Base-by-base conservation (phyloP, 2,329 filamentous ascomycete genomes). In the Myriosclerotinia curreyana region DNA sequence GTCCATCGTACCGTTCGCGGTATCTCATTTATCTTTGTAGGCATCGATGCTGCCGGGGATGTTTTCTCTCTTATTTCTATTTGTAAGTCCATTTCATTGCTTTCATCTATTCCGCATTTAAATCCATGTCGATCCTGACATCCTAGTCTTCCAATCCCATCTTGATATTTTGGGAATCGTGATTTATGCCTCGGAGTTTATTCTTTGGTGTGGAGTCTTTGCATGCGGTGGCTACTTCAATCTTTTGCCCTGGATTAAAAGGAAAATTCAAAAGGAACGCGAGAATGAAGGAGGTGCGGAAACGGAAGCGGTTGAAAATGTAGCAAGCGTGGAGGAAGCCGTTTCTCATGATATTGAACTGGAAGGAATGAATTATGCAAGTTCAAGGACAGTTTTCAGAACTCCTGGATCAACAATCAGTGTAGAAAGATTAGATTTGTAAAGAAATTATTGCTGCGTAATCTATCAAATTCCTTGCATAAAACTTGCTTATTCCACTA, bases 21-120 rank as follows among this genome's bases (percentile, higher is more conserved):
- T 9, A 90, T 91, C 48, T 89, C 86, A 0, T 90, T 91, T 73
- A 77, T 89, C 2, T 91, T 91, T 68, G 86, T 89, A 0, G 84
- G 79, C 1, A 87, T 91, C 51, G 88, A 91, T 74, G 88, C 87
- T 0, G 79, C 84, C 0, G 88, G 88, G 0, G 88, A 91, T 72
- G 72, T 91, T 4, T 86, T 86, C 62, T 90, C 86, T 0, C 76
- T 91, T 0, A 72, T 87, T 3, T 88, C 87, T 0, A 78, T 91
- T 20, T 76, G 76, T 78, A 67, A 65, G 76, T 74, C 46, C 20
- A 34, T 38, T 42, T 25, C 28, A 48, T 15, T 20, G 9, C 12
- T 28, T 50, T 28, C 31, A 42, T 53, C 9, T 14, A 6, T 20
- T 20, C 14, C 17, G 25, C 14, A 28, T 40, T 48, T 2, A 9